Percentiles rank a stretch among this genome's conserved stretches.
These are phyloP conservation scores for Hirsutella rhossiliensis DNA, from an alignment of 2,329 filamentous ascomycete genomes.

Conservation along the genomic window DNA sequence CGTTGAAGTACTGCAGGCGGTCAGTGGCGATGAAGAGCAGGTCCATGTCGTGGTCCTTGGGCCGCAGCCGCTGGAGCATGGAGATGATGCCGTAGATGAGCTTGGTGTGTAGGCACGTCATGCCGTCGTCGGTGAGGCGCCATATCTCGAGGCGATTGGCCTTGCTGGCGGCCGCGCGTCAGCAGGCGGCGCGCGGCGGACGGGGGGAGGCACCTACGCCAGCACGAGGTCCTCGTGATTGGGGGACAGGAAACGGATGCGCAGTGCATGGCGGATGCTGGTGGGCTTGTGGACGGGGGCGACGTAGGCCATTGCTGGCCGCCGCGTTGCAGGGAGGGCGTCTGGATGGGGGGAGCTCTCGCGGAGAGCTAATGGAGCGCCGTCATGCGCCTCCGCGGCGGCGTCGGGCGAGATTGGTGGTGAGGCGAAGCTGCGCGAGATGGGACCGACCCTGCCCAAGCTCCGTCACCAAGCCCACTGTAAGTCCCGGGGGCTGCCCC, in stretches of 20 bases:
- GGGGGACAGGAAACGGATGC: constrained; percentile 60
- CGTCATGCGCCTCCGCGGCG: no score
- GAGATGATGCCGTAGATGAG: constrained; percentile 76
- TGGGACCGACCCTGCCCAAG: no score
- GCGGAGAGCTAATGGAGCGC: constrained; percentile 10
- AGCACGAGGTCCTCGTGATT: constrained; percentile 75
- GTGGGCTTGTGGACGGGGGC: constrained; percentile 88
- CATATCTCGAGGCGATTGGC: constrained; percentile 81
- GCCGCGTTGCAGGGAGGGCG: no score
- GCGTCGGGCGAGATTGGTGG: no score
- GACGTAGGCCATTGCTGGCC: constrained; percentile 69
- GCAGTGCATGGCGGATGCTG: constrained; percentile 80
- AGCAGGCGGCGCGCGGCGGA: background rate
- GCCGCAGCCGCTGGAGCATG: constrained; percentile 70
- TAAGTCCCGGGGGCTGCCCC: no score
- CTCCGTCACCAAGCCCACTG: no score
- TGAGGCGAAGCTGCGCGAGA: no score
- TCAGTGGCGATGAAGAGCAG: constrained; percentile 90
- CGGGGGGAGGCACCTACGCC: constrained; percentile 48
- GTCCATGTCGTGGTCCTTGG: constrained; percentile 62
- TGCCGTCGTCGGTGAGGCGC: constrained; percentile 50
- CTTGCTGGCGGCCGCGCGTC: constrained; percentile 42
- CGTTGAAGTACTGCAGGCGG: constrained; percentile 78
- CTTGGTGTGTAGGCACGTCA: constrained; percentile 54
- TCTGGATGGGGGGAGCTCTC: background rate